Evolutionary conservation across 495 filamentous ascomycete genomes (phyloP), one percentile per base, ranked within the genome.

Genomic region (Amphirosellinia nigrospora): DNA sequence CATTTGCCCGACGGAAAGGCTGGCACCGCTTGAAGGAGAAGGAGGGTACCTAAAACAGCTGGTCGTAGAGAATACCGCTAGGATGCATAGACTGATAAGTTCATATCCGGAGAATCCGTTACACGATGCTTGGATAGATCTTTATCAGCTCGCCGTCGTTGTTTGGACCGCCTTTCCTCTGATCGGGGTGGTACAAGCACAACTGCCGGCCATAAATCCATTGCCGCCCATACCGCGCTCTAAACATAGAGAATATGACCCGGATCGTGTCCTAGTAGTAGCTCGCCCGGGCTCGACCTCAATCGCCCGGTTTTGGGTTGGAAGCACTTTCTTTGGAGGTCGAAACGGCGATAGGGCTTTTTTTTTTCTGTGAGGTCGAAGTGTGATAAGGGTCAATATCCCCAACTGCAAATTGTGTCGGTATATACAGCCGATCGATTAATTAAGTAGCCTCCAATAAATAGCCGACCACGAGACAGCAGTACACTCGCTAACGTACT

Each of bases 391-490:
- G 16, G 36, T 34, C 52, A 52, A 67, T 30, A 28, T 50, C 63
- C n/a, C 45, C 43, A 26, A 65, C 26, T 53, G 63, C 34, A 65
- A 23, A 30, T 39, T 38, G 34, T 16, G 63, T 39, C 30, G 28
- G 63, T 50, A 21, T 32, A 34, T 43, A 56, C 34, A 56, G 50
- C 36, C 50, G 34, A 45, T 56, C 64, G 15, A 41, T 66, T 58
- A 38, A 67, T 58, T 59, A 61, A 26, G 36, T 13, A 30, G 30
- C 10, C 39, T 67, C 32, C 38, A 46, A 67, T 34, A 23, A 52
- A 67, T 45, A 58, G 48, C 64, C 52, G 64, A 15, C 61, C 61
- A 64, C 61, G 43, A 48, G 41, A 64, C 30, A 50, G 61, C 61
- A 50, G 48, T 56, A 13, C 64, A 48, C 26, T 66, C 43, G 64